Conservation (phyloP, 169 alveolate genomes). For the Besnoitia besnoiti region DNA sequence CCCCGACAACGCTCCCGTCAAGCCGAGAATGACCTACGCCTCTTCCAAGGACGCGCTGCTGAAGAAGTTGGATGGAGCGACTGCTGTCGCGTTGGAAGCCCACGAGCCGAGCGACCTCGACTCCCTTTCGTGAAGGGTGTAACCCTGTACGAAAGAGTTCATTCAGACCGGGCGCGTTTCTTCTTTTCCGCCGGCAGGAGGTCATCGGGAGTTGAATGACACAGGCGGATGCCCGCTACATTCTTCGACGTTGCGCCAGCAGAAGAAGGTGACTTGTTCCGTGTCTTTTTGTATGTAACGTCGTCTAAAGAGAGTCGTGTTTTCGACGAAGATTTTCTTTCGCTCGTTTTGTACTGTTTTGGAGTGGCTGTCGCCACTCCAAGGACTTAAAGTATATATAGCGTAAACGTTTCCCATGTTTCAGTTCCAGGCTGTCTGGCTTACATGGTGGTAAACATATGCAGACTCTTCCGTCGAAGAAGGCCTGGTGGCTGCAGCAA, state of each 20-base stretch:
- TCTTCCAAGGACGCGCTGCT: slow-evolving; percentile 78
- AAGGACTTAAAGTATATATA: not conserved
- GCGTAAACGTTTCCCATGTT: not conserved
- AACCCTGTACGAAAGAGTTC: no score
- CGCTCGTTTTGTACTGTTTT: not conserved
- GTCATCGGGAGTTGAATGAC: no score
- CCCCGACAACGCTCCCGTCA: slow-evolving; percentile 77
- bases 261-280: not conserved
- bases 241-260: not conserved
- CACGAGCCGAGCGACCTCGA: slow-evolving; percentile 74
- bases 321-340: not conserved
- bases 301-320: not conserved
- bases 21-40: slow-evolving; percentile 78
- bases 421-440: not conserved
- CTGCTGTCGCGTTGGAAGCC: slow-evolving; percentile 75
- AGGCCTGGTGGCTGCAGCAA: not conserved
- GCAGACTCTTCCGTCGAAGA: not conserved
- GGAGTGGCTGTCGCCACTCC: not conserved
- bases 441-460: not conserved
- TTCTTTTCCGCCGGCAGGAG: no score
- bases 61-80: slow-evolving; percentile 76
- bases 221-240: not conserved
- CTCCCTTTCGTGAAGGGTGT: not conserved
- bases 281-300: not conserved
- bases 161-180: no score